A percentile compares a stretch with the other conserved stretches of the same genome.
Conservation (phyloP, 1,284 basidiomycete species). For the Apiotrichum akiyoshidainum region DNA sequence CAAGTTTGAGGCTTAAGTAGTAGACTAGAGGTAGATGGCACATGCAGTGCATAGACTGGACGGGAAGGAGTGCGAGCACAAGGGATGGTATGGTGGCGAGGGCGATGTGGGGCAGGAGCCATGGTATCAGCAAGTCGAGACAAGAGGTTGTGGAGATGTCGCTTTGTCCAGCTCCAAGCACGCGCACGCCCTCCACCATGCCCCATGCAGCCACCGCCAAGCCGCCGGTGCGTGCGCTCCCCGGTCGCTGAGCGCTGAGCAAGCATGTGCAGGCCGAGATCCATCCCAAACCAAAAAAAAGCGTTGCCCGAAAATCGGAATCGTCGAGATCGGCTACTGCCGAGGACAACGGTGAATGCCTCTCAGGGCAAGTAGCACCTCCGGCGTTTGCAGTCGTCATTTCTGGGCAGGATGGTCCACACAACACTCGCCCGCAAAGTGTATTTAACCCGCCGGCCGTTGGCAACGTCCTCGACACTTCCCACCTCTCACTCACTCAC, state of each 20-base stretch:
- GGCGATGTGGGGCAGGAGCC: neutral
- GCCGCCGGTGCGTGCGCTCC: too few species aligned
- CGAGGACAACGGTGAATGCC: neutral
- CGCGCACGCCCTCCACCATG: too few species aligned
- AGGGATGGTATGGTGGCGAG: neutral
- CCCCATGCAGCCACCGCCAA: too few species aligned
- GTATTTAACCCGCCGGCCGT: neutral
- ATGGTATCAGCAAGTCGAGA: too few species aligned
- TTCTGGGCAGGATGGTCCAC: neutral
- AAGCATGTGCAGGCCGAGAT: too few species aligned
- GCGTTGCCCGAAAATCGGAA: too few species aligned
- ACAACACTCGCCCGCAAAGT: neutral
- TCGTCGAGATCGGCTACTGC: too few species aligned
- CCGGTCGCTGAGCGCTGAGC: too few species aligned
- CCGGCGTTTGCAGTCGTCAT: neutral
- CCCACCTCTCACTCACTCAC: neutral
- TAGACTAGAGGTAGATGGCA: conserved; percentile 7
- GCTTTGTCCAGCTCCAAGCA: too few species aligned
- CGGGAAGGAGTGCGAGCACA: neutral
- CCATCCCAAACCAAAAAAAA: too few species aligned
- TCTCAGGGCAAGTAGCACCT: neutral
- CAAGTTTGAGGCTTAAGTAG: conserved; percentile 30
- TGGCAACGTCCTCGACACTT: neutral
- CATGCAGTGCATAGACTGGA: conserved; percentile 14
- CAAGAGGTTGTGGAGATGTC: too few species aligned